Percentiles rank a stretch among this genome's conserved stretches.
These are phyloP conservation scores for Agaricus blazei DNA, from an alignment of 768 basidiomycete species.

Conservation along the genomic window DNA sequence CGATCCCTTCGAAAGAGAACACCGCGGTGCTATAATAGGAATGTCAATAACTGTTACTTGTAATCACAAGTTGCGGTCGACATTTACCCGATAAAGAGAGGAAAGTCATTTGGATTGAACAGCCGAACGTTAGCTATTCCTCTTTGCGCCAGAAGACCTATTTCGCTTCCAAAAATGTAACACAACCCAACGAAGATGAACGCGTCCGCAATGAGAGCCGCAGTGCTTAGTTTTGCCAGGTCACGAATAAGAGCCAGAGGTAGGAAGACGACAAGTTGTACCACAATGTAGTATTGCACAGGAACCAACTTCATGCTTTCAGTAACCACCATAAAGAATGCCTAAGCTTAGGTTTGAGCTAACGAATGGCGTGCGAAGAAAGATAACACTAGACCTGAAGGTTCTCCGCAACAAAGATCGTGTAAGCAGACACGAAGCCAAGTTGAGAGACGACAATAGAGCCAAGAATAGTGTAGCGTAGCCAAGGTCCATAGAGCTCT, in stretches of 20 bases:
- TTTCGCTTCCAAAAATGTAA: conserved; percentile 87
- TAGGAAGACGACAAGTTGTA: conserved; percentile 82
- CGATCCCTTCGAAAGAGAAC: conserved; percentile 98
- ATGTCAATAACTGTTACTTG: conserved; percentile 4
- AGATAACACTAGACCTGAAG: conserved; percentile 39
- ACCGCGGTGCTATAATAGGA: conserved; percentile 72
- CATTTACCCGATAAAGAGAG: conserved; percentile 84
- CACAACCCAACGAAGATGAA: conserved; percentile 89
- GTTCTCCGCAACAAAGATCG: conserved; percentile 94
- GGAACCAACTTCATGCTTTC: conserved; percentile 64
- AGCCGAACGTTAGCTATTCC: conserved; percentile 78
- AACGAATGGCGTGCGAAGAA: not conserved
- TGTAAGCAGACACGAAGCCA: conserved; percentile 87
- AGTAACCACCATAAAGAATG: conserved; percentile 79
- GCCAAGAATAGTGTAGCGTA: conserved; percentile 83
- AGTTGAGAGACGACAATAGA: conserved; percentile 89
- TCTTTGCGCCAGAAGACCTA: conserved; percentile 53
- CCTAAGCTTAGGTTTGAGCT: conserved; percentile 29
- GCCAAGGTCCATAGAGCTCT: conserved; percentile 83
- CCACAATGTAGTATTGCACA: conserved; percentile 75
- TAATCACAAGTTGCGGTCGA: not conserved
- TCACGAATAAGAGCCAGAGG: conserved; percentile 89
- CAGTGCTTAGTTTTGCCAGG: conserved; percentile 89
- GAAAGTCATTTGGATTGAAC: conserved; percentile 89
- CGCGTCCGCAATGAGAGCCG: conserved; percentile 88